Conservation (phyloP, 257 asterid genomes). For the Solanum medicagineum region DNA sequence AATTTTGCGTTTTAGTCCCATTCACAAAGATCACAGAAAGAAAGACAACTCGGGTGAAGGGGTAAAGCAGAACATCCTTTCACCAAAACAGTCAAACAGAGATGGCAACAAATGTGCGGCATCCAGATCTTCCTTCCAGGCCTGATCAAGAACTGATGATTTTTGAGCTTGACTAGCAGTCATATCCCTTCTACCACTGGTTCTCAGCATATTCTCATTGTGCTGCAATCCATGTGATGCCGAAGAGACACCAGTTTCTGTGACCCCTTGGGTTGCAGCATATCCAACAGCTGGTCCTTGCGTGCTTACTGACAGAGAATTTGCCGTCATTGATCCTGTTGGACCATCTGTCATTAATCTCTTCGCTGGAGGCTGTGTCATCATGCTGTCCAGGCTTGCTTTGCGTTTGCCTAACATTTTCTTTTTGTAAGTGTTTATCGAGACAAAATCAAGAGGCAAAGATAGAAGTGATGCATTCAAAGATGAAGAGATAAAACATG, state of each 20-base stretch:
- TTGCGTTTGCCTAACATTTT: constrained; percentile 58
- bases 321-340: constrained; percentile 20
- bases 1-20: not conserved
- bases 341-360: constrained; percentile 48
- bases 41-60: constrained; percentile 52
- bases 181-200: constrained; percentile 31
- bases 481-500: not conserved
- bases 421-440: not conserved
- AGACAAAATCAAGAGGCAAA: not conserved
- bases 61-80: constrained; percentile 57
- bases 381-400: constrained; percentile 52
- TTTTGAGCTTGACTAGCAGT: constrained; percentile 28
- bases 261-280: constrained; percentile 9
- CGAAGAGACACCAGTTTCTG: not conserved
- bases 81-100: constrained; percentile 66
- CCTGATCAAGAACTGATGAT: constrained; percentile 41
- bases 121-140: constrained; percentile 49
- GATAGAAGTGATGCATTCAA: not conserved
- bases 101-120: constrained; percentile 35
- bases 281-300: constrained; percentile 24
- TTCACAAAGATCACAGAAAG: constrained; percentile 34
- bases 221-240: constrained; percentile 15
- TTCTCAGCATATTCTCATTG: constrained; percentile 34
- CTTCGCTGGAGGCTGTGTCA: constrained; percentile 77
- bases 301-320: constrained; percentile 29